phyloP scores from a whole-genome alignment of 1,139 yeast genomes.

The Tardiomyces blankii region DNA sequence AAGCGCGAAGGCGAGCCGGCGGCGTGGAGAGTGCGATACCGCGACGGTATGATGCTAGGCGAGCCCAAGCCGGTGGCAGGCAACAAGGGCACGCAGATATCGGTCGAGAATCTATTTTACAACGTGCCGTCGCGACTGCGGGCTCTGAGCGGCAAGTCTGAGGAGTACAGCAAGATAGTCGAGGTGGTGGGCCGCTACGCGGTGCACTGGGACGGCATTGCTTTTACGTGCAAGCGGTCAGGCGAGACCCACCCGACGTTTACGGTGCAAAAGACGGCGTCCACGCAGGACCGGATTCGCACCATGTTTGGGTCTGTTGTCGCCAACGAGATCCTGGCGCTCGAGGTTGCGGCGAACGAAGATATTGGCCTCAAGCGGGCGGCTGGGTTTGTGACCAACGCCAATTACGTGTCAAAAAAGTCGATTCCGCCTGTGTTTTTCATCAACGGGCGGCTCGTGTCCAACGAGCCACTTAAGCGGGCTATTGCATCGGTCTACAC shows the following conservation, averaged over 20 bases:
- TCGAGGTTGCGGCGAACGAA: conserved; percentile 23
- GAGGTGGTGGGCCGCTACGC: conserved; percentile 84
- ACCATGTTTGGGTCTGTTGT: conserved; percentile 59
- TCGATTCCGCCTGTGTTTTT: conserved; percentile 61
- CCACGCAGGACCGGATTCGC: conserved; percentile 57
- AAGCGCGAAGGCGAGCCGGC: conserved; percentile 49
- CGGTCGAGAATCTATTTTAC: conserved; percentile 82
- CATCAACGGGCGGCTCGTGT: conserved; percentile 72
- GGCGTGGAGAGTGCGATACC: conserved; percentile 55
- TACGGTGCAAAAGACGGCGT: conserved; percentile 6
- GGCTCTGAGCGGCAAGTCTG: conserved; percentile 45
- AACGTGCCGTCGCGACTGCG: conserved; percentile 73
- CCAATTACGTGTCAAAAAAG: conserved; percentile 64
- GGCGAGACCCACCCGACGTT: conserved; percentile 37
- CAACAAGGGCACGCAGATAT: conserved; percentile 71
- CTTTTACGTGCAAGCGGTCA: conserved; percentile 67
- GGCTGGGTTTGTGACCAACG: conserved; percentile 55
- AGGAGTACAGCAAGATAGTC: conserved; percentile 64
- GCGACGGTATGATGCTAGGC: conserved; percentile 45
- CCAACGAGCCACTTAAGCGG: conserved; percentile 69
- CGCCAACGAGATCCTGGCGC: conserved; percentile 51
- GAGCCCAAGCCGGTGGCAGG: conserved; percentile 79
- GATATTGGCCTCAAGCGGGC: conserved; percentile 23
- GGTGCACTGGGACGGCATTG: conserved; percentile 56
- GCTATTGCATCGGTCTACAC: conserved; percentile 57